Percentiles rank a stretch among this genome's conserved stretches.
Evolutionary conservation across 148 eudicot species (phyloP).

Genomic region (Silene latifolia): DNA sequence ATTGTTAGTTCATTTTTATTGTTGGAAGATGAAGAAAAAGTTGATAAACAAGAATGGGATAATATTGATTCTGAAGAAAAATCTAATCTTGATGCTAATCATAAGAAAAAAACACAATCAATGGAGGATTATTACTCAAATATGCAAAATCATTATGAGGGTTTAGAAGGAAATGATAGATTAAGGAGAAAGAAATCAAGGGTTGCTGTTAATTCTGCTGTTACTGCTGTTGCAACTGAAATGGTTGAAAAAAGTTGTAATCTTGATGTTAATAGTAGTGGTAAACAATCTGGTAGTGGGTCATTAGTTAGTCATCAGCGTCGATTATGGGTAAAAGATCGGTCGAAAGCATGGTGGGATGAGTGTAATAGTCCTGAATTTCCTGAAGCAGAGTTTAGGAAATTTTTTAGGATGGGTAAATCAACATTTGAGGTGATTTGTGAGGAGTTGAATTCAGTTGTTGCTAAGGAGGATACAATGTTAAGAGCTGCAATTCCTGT

Average conservation of each 20-base stretch:
- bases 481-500: constrained; percentile 84
- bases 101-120: constrained; percentile 34
- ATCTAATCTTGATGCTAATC: constrained; percentile 36
- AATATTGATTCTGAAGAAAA: constrained; percentile 33
- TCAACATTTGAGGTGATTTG: constrained; percentile 72
- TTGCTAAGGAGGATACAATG: constrained; percentile 79
- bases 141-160: constrained; percentile 31
- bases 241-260: constrained; percentile 15
- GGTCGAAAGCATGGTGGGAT: constrained; percentile 95
- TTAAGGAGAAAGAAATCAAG: constrained; percentile 38
- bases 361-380: constrained; percentile 63
- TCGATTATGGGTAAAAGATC: constrained; percentile 74
- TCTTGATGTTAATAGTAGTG: constrained; percentile 7
- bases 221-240: constrained; percentile 22
- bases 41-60: constrained; percentile 38
- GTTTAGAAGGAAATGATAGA: constrained; percentile 32
- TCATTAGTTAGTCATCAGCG: constrained; percentile 42
- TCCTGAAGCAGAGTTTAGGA: constrained; percentile 67
- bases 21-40: constrained; percentile 57
- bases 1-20: constrained; percentile 52
- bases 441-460: constrained; percentile 58
- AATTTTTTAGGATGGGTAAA: constrained; percentile 75
- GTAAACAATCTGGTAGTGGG: constrained; percentile 19
- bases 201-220: constrained; percentile 26
- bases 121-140: constrained; percentile 50